Evolutionary conservation across 148 eudicot species (phyloP).

Genomic region (Bassia scoparia): DNA sequence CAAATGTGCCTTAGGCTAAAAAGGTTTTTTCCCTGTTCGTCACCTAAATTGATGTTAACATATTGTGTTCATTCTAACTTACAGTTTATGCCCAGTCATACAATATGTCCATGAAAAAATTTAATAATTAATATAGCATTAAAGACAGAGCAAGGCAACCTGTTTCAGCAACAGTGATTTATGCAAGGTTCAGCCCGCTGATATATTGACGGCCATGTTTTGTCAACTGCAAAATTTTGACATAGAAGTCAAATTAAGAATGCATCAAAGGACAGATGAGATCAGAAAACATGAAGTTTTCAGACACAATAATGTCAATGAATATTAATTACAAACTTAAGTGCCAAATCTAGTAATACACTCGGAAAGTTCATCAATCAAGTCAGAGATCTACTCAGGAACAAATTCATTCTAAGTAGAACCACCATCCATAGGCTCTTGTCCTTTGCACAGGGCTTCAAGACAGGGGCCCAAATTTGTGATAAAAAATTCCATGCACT

Average conservation of each 20-base stretch:
- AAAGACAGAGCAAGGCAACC: slow-evolving; percentile 40
- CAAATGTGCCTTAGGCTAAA: background rate
- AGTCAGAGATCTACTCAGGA: too few relatives aligned
- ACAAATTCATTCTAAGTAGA: too few relatives aligned
- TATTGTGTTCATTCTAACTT: background rate
- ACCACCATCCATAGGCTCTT: too few relatives aligned
- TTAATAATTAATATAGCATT: background rate
- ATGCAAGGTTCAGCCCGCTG: slow-evolving; percentile 62
- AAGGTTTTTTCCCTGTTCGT: background rate
- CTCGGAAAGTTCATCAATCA: too few relatives aligned
- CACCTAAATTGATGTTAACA: background rate
- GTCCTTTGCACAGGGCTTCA: background rate
- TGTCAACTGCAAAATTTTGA: slow-evolving; percentile 53
- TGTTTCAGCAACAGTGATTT: slow-evolving; percentile 44
- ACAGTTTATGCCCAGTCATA: background rate
- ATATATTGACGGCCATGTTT: slow-evolving; percentile 65
- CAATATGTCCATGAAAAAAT: background rate
- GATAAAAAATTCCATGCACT: too few relatives aligned
- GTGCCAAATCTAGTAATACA: too few relatives aligned
- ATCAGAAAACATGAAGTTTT: background rate
- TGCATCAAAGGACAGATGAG: background rate
- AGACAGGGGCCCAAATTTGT: too few relatives aligned
- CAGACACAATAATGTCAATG: background rate
- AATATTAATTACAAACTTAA: background rate
- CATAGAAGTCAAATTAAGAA: slow-evolving; percentile 6